Evolutionary conservation across 2,329 filamentous ascomycete genomes (phyloP).

Genomic region (Trichophyton benhamiae): DNA sequence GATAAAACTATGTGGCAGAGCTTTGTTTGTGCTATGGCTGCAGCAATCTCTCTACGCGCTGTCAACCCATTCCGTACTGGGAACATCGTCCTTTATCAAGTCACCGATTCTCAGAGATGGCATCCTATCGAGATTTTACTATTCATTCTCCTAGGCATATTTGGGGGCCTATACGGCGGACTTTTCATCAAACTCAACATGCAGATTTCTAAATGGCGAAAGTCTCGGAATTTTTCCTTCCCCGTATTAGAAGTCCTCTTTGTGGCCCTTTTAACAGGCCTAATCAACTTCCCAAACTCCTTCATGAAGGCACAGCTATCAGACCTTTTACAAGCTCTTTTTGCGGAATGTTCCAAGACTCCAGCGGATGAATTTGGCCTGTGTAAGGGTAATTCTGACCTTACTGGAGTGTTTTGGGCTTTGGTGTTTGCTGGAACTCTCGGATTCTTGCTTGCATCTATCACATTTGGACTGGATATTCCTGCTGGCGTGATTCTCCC

Average conservation of each 20-base stretch:
- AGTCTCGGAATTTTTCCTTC: slow-evolving; percentile 53
- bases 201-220: slow-evolving; percentile 69
- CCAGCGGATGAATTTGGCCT: slow-evolving; percentile 79
- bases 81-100: slow-evolving; percentile 90
- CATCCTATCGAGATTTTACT: slow-evolving; percentile 88
- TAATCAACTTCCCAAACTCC: slow-evolving; percentile 90
- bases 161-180: slow-evolving; percentile 88
- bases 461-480: slow-evolving; percentile 89
- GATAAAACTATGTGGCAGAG: slow-evolving; percentile 99
- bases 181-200: slow-evolving; percentile 94
- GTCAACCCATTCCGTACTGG: slow-evolving; percentile 91
- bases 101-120: slow-evolving; percentile 84
- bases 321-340: slow-evolving; percentile 81
- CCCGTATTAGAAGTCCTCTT: slow-evolving; percentile 68
- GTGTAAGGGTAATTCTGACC: slow-evolving; percentile 75
- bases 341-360: slow-evolving; percentile 75
- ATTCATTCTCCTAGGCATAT: slow-evolving; percentile 71
- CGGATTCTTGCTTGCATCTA: slow-evolving; percentile 70
- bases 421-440: slow-evolving; percentile 70
- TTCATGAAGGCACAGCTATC: slow-evolving; percentile 92
- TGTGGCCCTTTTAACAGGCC: slow-evolving; percentile 68
- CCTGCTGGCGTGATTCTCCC: slow-evolving; percentile 92
- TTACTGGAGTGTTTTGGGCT: slow-evolving; percentile 68
- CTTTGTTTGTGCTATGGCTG: slow-evolving; percentile 98
- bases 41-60: slow-evolving; percentile 81